Evolutionary conservation across 2,329 filamentous ascomycete genomes (phyloP), one percentile per base, ranked within the genome.

Genomic region (Fusarium newnesense): DNA sequence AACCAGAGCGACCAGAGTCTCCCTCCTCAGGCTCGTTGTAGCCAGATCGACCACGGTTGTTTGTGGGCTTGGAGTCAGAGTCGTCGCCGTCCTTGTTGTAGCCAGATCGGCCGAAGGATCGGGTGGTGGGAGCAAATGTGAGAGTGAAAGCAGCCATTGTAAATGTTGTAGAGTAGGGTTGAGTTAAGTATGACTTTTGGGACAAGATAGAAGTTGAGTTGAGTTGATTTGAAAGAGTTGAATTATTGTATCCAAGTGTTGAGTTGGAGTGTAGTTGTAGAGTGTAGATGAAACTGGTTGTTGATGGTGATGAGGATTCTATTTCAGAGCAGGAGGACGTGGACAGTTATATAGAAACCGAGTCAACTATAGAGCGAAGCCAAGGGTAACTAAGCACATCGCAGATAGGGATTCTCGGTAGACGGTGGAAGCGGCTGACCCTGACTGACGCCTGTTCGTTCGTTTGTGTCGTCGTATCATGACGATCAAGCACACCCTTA

Each of bases 1-100:
- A 84, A 62, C 83, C 83, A 57, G 79, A 81, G 74, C 84, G 83
- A 75, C 84, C 84, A 57, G 80, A 79, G 77, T 82, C 78, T 75
- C 74, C 79, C 65, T 69, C 74, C 67, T 78, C 77, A 72, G 81
- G 81, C 69, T 81, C 79, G 78, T 85, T 85, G 82, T 85, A 85
- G 71, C 84, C 83, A 61, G 81, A 84, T 78, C 80, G 84, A 76
- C 83, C 83, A n/a, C 72, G 64, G 58, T 78, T 79, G 81, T 82
- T 80, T 40, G 53, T 67, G 77, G 80, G 77, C 76, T 81, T 78
- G 66, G 78, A 72, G 68, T 75, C 70, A n/a, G 72, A 74, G 42
- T 77, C 72, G 79, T 77, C 76, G 43, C 72, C 75, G 62, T 79
- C 67, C 57, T 71, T 75, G 69, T 75, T 75, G 72, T 76, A 73